A percentile compares a stretch with the other conserved stretches of the same genome.
These are phyloP conservation scores for Lizonia empirigonia DNA, from an alignment of 2,329 filamentous ascomycete genomes.

Conservation along the genomic window DNA sequence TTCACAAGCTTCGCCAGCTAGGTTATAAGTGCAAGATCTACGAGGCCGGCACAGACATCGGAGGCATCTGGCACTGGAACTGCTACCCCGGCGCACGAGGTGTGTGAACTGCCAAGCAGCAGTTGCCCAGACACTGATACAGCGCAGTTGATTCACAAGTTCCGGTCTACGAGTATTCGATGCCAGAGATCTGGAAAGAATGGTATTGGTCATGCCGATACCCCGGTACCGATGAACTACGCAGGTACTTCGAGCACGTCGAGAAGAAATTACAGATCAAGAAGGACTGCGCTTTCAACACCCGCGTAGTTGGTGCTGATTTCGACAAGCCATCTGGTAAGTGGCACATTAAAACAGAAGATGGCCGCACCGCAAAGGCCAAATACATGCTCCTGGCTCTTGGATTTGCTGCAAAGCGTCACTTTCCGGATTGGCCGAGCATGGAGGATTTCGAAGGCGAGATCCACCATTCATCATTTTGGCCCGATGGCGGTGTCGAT, in stretches of 20 bases:
- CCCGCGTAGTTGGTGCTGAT: constrained; percentile 58
- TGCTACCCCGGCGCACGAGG: constrained; percentile 53
- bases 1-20: constrained; percentile 50
- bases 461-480: constrained; percentile 65
- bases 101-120: background rate
- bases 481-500: constrained; percentile 63
- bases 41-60: constrained; percentile 50
- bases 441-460: constrained; percentile 65
- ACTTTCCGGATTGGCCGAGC: constrained; percentile 65
- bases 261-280: constrained; percentile 61
- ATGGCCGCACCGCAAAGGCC: constrained; percentile 57
- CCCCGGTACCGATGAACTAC: constrained; percentile 59
- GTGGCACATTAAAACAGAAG: constrained; percentile 59
- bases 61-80: constrained; percentile 55
- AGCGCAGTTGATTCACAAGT: constrained; percentile 51
- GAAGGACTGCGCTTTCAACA: constrained; percentile 64
- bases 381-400: constrained; percentile 61
- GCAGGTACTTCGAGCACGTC: constrained; percentile 64
- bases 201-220: constrained; percentile 64
- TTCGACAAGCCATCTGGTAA: constrained; percentile 56
- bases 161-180: constrained; percentile 56
- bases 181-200: constrained; percentile 56
- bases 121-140: background rate
- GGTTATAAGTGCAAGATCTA: constrained; percentile 50
- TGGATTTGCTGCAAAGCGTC: constrained; percentile 65